A percentile compares a stretch with the other conserved stretches of the same genome.
These are phyloP conservation scores for Solanum peruvianum DNA, from an alignment of 257 asterid species.

Conservation along the genomic window DNA sequence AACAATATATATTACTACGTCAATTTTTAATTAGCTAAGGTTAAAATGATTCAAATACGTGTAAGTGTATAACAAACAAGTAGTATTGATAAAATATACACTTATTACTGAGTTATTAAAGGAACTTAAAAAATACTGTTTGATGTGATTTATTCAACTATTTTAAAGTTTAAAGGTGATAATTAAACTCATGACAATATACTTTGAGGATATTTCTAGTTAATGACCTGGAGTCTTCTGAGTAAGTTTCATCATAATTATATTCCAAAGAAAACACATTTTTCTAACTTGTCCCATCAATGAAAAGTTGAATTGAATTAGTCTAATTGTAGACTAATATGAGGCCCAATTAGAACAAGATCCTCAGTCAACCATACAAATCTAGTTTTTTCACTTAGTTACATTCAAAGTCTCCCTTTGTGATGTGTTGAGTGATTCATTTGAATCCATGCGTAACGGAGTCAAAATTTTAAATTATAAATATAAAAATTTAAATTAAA, in stretches of 20 bases:
- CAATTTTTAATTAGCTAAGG: background rate
- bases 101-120: background rate
- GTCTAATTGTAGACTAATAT: background rate
- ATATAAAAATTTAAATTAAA: background rate
- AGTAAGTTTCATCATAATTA: background rate
- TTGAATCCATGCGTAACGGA: fast-evolving
- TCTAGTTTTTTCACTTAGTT: background rate
- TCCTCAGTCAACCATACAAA: background rate
- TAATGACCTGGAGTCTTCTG: background rate
- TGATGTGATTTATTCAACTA: background rate
- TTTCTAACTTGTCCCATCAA: background rate
- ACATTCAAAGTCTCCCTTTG: background rate
- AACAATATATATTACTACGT: background rate
- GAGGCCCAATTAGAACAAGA: background rate
- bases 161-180: background rate
- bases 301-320: background rate
- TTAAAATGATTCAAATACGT: background rate
- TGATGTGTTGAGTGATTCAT: background rate
- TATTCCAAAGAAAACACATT: background rate
- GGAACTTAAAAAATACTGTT: background rate
- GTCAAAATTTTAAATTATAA: background rate
- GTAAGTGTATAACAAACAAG: background rate
- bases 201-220: background rate
- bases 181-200: background rate
- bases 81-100: background rate